Evolutionary conservation across 768 basidiomycete species (phyloP), one percentile per base, ranked within the genome.

Genomic region (Pisolithus microcarpus): DNA sequence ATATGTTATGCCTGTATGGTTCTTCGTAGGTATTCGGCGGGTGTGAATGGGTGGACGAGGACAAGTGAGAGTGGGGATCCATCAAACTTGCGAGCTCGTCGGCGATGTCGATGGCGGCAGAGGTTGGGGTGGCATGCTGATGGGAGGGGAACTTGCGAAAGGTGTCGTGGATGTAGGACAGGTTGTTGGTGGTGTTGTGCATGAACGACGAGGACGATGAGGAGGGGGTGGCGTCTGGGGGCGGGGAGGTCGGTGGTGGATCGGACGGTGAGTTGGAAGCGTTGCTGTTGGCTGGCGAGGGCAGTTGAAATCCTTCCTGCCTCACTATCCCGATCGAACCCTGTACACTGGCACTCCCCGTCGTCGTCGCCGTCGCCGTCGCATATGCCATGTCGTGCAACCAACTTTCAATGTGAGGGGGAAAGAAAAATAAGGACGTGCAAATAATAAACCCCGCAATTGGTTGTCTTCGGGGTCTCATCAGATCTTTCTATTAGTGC

Each of bases 261-360:
- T 56, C 49, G 26, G 51, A 42, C 2, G 54, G 38, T 21, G 66
- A 61, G 0, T 66, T 52, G 0, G 51, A 42, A 18, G 51, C 38
- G 23, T 38, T 47, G 1, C 64, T 65, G 36, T 62, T 62, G 5
- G 72, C 63, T 21, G 79, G 74, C 43, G 73, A 73, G 19, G 80
- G 77, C 34, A 82, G 59, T 55, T 85, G 82, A 65, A 89, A 89
- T 58, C 87, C 87, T 69, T 87, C 82, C 61, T 85, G 81, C 53
- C 85, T 73, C 56, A 87, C 63, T 13, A 34, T 34, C 11, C 34
- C 34, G 52, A 66, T 57, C 40, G 61, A 10, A 4, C 24, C 34
- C 13, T 23, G 21, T 23, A 11, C 34, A 34, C 34, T 34, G 13
- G 11, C 7, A 30, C 30, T 30, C 8, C 30, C 30, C 30, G 30